These are phyloP conservation scores for Cadophora gregata DNA, from an alignment of 2,329 filamentous ascomycete genomes.

Conservation along the genomic window DNA sequence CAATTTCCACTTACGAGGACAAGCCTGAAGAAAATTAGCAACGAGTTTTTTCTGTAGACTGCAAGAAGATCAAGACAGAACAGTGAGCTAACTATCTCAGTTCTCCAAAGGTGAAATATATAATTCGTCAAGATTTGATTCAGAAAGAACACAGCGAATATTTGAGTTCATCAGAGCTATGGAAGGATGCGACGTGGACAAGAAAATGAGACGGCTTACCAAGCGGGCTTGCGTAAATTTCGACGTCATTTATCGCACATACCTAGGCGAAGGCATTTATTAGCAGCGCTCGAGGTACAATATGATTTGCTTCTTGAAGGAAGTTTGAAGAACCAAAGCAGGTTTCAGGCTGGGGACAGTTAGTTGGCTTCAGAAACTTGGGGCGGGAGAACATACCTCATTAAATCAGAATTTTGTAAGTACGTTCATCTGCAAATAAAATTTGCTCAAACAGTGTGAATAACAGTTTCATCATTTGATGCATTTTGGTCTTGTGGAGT, in stretches of 20 bases:
- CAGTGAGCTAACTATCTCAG: constrained; percentile 38
- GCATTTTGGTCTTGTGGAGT: constrained; percentile 33
- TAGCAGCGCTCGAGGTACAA: constrained; percentile 29
- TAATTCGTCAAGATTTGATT: constrained; percentile 45
- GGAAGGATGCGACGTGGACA: constrained; percentile 15
- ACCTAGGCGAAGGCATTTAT: constrained; percentile 34
- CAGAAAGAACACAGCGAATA: constrained; percentile 46
- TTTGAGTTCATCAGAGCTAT: constrained; percentile 45
- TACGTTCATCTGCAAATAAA: constrained; percentile 46
- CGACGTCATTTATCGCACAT: constrained; percentile 8
- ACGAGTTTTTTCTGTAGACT: neutral
- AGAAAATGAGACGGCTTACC: constrained; percentile 25
- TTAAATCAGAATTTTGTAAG: constrained; percentile 53
- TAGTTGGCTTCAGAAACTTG: constrained; percentile 22
- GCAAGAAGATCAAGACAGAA: neutral
- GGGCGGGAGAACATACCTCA: constrained; percentile 45
- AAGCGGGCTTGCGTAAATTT: neutral
- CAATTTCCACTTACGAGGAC: neutral
- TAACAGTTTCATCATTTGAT: constrained; percentile 49
- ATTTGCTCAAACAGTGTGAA: constrained; percentile 51
- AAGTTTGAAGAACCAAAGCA: constrained; percentile 40
- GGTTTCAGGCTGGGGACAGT: constrained; percentile 42
- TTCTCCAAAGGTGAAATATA: constrained; percentile 49
- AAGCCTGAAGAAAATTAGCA: constrained; percentile 3
- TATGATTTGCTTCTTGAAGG: constrained; percentile 17